phyloP scores from a whole-genome alignment of 257 asterid species.

The Prunella vulgaris region DNA sequence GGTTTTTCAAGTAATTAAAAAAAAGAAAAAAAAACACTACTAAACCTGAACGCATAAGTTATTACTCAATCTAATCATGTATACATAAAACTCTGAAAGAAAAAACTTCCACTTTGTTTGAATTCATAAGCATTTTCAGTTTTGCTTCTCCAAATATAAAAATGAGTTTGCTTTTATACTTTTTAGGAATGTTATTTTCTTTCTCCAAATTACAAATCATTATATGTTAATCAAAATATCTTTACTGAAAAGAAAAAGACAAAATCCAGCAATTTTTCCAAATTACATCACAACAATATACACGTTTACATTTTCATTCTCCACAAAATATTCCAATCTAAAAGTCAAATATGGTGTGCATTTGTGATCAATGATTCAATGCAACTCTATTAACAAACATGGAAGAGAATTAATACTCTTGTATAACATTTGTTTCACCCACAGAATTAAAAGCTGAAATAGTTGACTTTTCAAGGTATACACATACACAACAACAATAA shows the following conservation, averaged over 20 bases:
- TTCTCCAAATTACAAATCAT: background rate
- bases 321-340: background rate
- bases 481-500: background rate
- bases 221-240: too few relatives aligned
- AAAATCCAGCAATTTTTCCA: background rate
- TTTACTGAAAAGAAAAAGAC: too few relatives aligned
- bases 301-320: background rate
- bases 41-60: background rate
- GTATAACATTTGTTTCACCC: background rate
- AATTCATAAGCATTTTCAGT: background rate
- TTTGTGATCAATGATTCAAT: background rate
- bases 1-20: too few relatives aligned
- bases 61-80: background rate
- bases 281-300: background rate
- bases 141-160: background rate
- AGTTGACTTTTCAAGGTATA: background rate
- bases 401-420: background rate
- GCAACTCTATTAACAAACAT: background rate
- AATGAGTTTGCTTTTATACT: background rate
- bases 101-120: background rate
- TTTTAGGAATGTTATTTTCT: background rate
- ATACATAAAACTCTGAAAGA: background rate
- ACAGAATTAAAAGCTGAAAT: conserved; percentile 11
- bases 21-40: too few relatives aligned
- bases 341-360: background rate